Evolutionary conservation across 2,329 filamentous ascomycete genomes (phyloP), one percentile per base, ranked within the genome.

Genomic region (Colletotrichum theobromicola): DNA sequence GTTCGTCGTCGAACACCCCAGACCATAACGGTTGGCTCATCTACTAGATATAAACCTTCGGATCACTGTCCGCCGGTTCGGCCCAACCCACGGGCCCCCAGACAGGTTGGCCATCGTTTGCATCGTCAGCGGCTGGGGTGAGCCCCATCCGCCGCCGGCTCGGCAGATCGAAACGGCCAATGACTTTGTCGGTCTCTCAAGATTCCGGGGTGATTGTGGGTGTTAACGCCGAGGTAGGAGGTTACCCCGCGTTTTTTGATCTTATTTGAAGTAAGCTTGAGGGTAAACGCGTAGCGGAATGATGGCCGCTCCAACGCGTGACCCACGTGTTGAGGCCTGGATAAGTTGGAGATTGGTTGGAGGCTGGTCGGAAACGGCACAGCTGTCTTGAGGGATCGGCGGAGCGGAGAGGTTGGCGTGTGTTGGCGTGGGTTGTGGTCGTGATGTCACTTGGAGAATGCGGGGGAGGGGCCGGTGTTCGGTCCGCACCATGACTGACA

Each of bases 361-460:
- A 26, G 18, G 37, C 34, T 50, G 42, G 42, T 50, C 10, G 42
- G 42, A 50, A 50, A 50, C 32, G 32, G n/a, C 15, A 60, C n/a
- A 61, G 26, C 7, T 37, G 53, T 63, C 53, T 60, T 15, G 53
- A 26, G 71, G 32, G 37, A 66, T 71, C 55, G 53, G 55, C 60
- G 30, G 30, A 53, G 71, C 61, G 67, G 67, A 71, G 37, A 30
- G 26, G 6, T 37, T 28, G 21, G n/a, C n/a, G 18, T 55, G 16
- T 34, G 1, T 35, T 24, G 21, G n/a, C n/a, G 18, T 55, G 16
- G 50, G 1, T 35, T 24, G 21, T 64, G 50, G 37, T 32, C 21
- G 61, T 71, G 61, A 71, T 71, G 67, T 66, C 67, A 71, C 71
- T 65, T 73, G 34, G 58, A 50, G 46, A 46, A 69, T 73, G 70